phyloP scores from a whole-genome alignment of 352 stramenopile species.

The Pythium myriotylum region DNA sequence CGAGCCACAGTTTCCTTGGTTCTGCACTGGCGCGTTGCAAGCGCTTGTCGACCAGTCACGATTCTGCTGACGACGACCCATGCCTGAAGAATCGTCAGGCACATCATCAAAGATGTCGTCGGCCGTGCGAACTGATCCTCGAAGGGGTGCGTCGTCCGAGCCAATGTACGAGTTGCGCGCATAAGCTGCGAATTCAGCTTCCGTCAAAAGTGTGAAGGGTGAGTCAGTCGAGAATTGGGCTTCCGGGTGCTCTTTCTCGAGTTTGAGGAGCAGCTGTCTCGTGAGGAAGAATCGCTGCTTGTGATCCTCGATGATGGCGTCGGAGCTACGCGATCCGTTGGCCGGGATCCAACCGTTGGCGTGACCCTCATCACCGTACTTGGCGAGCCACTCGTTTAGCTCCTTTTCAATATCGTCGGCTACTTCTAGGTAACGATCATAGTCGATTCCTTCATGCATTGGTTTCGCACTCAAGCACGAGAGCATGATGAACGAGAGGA shows the following conservation, averaged over 20 bases:
- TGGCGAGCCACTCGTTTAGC: slow-evolving; percentile 49
- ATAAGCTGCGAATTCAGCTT: slow-evolving; percentile 28
- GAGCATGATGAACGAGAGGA: neutral
- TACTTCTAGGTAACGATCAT: slow-evolving; percentile 56
- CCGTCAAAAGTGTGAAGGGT: slow-evolving; percentile 32
- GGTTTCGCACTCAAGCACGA: slow-evolving; percentile 14
- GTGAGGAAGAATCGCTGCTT: slow-evolving; percentile 32
- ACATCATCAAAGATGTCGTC: slow-evolving; percentile 8
- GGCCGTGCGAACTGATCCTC: neutral
- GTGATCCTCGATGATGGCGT: slow-evolving; percentile 24
- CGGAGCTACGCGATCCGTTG: slow-evolving; percentile 27
- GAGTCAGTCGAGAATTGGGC: slow-evolving; percentile 28
- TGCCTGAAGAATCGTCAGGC: neutral
- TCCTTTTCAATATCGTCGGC: slow-evolving; percentile 41
- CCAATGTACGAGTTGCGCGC: slow-evolving; percentile 22
- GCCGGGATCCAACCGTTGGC: slow-evolving; percentile 31
- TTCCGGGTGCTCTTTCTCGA: slow-evolving; percentile 25
- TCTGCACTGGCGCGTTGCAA: slow-evolving; percentile 27
- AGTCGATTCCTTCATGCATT: slow-evolving; percentile 35
- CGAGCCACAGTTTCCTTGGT: slow-evolving; percentile 46
- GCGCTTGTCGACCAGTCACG: slow-evolving; percentile 20
- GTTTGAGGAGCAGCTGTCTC: slow-evolving; percentile 13
- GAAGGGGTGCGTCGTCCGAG: neutral
- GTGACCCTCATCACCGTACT: slow-evolving; percentile 26
- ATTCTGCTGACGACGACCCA: slow-evolving; percentile 4